phyloP scores from a whole-genome alignment of 176 grass and related monocot species.

The Eragrostis curvula region DNA sequence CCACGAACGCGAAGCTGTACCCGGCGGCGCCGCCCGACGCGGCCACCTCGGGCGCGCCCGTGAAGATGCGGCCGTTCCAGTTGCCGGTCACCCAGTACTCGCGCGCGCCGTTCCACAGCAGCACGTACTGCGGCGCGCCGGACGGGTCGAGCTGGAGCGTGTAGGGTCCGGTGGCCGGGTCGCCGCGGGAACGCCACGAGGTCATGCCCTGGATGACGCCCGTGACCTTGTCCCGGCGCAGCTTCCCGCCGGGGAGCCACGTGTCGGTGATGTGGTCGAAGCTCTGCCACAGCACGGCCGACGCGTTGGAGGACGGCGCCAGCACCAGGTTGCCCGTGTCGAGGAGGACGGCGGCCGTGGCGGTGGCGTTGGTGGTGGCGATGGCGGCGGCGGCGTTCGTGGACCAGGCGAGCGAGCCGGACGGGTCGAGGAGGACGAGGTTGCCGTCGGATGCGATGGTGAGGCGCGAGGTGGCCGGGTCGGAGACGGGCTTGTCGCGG shows the following conservation, averaged over 20 bases:
- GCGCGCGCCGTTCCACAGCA: slow-evolving; percentile 37
- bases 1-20: slow-evolving; percentile 45
- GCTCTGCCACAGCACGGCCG: slow-evolving; percentile 53
- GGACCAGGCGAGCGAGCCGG: slow-evolving; percentile 39
- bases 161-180: slow-evolving; percentile 44
- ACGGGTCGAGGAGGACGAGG: slow-evolving; percentile 27
- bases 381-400: not conserved
- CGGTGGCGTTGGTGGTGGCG: slow-evolving; percentile 1
- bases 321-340: slow-evolving; percentile 53
- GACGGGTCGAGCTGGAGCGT: slow-evolving; percentile 44
- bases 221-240: slow-evolving; percentile 44
- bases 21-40: not conserved
- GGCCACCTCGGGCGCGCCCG: slow-evolving; percentile 36
- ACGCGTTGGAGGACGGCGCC: not conserved
- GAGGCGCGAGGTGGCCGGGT: slow-evolving; percentile 17
- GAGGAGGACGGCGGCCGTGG: slow-evolving; percentile 36
- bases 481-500: slow-evolving; percentile 34
- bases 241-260: slow-evolving; percentile 51
- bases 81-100: slow-evolving; percentile 50
- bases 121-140: slow-evolving; percentile 46
- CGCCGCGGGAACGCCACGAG: slow-evolving; percentile 35
- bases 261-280: slow-evolving; percentile 56
- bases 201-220: slow-evolving; percentile 34
- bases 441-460: slow-evolving; percentile 34
- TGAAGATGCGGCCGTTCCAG: slow-evolving; percentile 42